A percentile compares a stretch with the other conserved stretches of the same genome.
Conservation (phyloP, 2,329 filamentous ascomycete genomes). For the Ascochyta viciae-villosae region DNA sequence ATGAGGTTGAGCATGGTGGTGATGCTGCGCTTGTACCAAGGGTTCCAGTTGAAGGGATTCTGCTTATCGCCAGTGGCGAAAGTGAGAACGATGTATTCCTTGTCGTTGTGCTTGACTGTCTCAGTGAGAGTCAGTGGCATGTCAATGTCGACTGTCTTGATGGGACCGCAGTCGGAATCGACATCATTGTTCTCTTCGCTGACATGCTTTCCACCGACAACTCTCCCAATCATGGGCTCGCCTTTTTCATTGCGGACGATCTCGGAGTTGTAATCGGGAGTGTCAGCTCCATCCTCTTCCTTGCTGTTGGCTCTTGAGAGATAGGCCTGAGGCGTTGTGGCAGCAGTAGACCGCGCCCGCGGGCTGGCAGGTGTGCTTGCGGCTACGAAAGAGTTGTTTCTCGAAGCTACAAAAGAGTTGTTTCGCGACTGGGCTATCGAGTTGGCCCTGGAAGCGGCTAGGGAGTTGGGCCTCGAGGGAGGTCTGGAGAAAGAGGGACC, state of each 20-base stretch:
- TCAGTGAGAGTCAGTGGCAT: constrained; percentile 38
- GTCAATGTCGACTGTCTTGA: constrained; percentile 36
- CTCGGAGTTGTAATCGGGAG: constrained; percentile 22
- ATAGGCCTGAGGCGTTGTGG: constrained; percentile 18
- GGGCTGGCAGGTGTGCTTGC: constrained; percentile 16
- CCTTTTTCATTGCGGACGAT: constrained; percentile 32
- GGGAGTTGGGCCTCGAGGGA: constrained; percentile 17
- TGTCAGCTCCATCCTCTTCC: neutral
- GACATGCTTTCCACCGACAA: constrained; percentile 35
- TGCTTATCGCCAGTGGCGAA: constrained; percentile 36
- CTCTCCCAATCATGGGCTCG: constrained; percentile 30
- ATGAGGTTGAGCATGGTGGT: constrained; percentile 39
- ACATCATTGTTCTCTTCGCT: constrained; percentile 30
- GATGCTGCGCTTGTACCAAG: constrained; percentile 38
- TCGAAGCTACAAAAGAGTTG: constrained; percentile 5
- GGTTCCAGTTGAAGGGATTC: constrained; percentile 40
- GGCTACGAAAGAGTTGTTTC: constrained; percentile 10
- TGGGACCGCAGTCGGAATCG: constrained; percentile 32
- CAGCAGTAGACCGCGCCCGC: constrained; percentile 16
- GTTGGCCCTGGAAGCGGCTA: constrained; percentile 19
- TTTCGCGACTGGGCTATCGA: constrained; percentile 13
- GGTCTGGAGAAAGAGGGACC: constrained; percentile 19
- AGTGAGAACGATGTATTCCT: constrained; percentile 35
- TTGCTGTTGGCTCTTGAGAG: constrained; percentile 19
- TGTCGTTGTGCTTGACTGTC: constrained; percentile 33